Evolutionary conservation across 441 rosid species (phyloP), one percentile per base, ranked within the genome.

Genomic region (Eugenia klotzschiana): DNA sequence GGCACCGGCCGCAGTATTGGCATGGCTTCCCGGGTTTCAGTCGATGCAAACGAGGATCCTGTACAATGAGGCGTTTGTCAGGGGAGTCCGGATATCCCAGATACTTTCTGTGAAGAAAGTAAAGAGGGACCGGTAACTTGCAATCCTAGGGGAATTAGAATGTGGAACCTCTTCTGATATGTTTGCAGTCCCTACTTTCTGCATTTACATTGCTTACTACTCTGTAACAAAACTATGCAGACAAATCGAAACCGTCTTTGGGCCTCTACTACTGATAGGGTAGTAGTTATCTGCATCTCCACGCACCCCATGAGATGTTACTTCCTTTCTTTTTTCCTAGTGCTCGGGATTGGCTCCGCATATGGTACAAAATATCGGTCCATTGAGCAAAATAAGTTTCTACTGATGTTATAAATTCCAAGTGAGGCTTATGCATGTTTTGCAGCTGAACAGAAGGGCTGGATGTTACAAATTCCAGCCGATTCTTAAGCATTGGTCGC

Each of bases 11-110:
- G 85, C 85, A 13, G 64, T 60, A 49, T 52, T 84, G 8, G 80
- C 85, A 23, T 84, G 85, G 85, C 80, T 84, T 81, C 82, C 85
- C 2, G 82, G 85, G 55, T 84, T 80, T 73, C 85, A 84, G 51
- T 80, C 82, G 26, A 84, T 84, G 85, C 82, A 84, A 29, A 84
- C 80, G 0, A 57, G 82, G 43, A 50, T 84, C 23, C 79, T 84
- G n/a, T 84, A 79, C 82, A 84, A 84, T 3, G 85, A 84, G 49
- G 85, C 51, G 20, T 84, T 84, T 53, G 80, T 27, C 41, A 29
- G 33, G 29, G 85, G 85, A 12, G 51, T 84, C 79, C 80, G 4
- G 60, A 84, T 60, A 50, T 84, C 69, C 79, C 85, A 84, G 57
- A 79, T 84, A 57, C 15, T 84, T 51, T 51, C 82, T 2, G 85